These are phyloP conservation scores for Cladosporium sp. DNA, from an alignment of 2,329 filamentous ascomycete species.

Conservation along the genomic window DNA sequence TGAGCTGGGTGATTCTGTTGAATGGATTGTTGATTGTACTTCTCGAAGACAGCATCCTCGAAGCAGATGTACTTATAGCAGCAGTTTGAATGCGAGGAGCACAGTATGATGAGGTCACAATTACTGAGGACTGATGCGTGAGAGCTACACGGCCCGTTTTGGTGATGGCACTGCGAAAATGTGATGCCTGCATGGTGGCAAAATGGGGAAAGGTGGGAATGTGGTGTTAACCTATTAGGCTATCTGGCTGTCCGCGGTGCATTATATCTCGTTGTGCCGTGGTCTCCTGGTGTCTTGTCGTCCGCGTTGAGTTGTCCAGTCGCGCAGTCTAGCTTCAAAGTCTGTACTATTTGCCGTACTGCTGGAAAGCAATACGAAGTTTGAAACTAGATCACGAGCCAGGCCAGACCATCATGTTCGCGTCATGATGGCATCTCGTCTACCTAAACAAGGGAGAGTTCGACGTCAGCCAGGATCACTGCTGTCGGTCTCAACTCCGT, in stretches of 20 bases:
- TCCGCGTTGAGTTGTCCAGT: background rate
- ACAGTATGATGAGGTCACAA: constrained; percentile 15
- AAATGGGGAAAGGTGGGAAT: constrained; percentile 2
- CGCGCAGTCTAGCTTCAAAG: too few relatives aligned
- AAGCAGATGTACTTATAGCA: constrained; percentile 11
- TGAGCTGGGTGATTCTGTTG: constrained; percentile 14
- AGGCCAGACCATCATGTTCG: constrained; percentile 6
- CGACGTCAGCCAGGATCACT: background rate
- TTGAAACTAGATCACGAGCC: too few relatives aligned
- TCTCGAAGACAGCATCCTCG: background rate
- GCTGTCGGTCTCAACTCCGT: constrained; percentile 3
- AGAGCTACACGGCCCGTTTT: background rate
- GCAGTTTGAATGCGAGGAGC: background rate
- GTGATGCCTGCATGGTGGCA: constrained; percentile 16
- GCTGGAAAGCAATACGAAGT: too few relatives aligned
- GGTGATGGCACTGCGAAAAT: background rate
- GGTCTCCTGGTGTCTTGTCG: background rate
- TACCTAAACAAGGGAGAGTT: background rate
- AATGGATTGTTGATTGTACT: constrained; percentile 1
- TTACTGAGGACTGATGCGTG: constrained; percentile 9
- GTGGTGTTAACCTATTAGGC: background rate
- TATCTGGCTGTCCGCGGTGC: background rate
- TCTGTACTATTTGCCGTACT: too few relatives aligned
- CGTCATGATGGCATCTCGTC: background rate
- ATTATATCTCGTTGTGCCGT: background rate